Evolutionary conservation across 2,329 filamentous ascomycete genomes (phyloP).

Genomic region (Malbranchea cinnamomea): DNA sequence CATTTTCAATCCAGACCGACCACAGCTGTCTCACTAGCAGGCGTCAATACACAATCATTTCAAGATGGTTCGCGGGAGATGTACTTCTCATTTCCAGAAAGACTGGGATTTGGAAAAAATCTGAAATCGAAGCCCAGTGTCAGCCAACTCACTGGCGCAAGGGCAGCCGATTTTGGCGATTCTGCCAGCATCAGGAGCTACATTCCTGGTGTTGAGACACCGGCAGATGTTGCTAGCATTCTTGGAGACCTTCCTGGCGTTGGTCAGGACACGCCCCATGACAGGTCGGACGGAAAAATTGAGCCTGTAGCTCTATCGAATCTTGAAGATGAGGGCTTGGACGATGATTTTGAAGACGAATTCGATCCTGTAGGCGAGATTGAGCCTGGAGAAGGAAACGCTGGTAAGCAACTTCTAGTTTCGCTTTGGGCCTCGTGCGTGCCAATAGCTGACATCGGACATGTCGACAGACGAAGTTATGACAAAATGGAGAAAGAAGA

Average conservation of each 20-base stretch:
- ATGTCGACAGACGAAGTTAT: slow-evolving; percentile 40
- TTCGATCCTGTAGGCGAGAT: slow-evolving; percentile 57
- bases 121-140: slow-evolving; percentile 22
- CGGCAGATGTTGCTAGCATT: slow-evolving; percentile 66
- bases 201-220: slow-evolving; percentile 39
- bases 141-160: slow-evolving; percentile 30
- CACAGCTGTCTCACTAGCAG: slow-evolving; percentile 68
- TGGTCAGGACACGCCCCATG: slow-evolving; percentile 10
- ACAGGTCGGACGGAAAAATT: neutral
- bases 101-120: slow-evolving; percentile 15
- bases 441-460: slow-evolving; percentile 13
- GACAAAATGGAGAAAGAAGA: slow-evolving; percentile 70
- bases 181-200: slow-evolving; percentile 36
- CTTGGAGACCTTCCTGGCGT: slow-evolving; percentile 51
- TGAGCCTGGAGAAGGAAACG: slow-evolving; percentile 37
- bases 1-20: slow-evolving; percentile 51
- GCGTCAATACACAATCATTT: slow-evolving; percentile 62
- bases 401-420: slow-evolving; percentile 29
- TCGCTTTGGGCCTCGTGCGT: slow-evolving; percentile 4
- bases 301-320: slow-evolving; percentile 11
- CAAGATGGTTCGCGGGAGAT: slow-evolving; percentile 54
- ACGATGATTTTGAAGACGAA: slow-evolving; percentile 57
- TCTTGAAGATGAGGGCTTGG: slow-evolving; percentile 33
- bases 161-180: slow-evolving; percentile 36
- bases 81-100: slow-evolving; percentile 34